A percentile compares a stretch with the other conserved stretches of the same genome.
Conservation (phyloP, 83 land plant species). For the Isoetes engelmannii region DNA sequence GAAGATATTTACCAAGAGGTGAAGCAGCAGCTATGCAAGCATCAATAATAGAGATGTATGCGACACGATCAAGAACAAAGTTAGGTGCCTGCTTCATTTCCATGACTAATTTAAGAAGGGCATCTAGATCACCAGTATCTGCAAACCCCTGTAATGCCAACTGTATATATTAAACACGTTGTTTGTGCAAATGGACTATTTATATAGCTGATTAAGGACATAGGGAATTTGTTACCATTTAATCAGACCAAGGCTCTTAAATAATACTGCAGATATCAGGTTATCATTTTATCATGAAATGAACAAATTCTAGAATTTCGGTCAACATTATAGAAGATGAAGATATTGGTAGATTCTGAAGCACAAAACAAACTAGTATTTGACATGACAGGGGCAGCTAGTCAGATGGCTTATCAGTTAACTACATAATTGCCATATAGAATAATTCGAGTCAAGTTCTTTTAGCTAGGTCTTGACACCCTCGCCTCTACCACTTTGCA, state of each 20-base stretch:
- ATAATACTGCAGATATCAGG: conserved; percentile 10
- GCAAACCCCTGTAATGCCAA: conserved; percentile 35
- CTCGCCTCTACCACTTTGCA: too few species aligned
- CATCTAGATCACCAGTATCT: conserved; percentile 25
- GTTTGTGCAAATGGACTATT: background rate
- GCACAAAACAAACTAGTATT: too few species aligned
- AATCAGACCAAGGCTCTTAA: conserved; percentile 22
- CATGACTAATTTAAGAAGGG: conserved; percentile 35
- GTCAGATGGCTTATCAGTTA: too few species aligned
- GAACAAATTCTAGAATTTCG: background rate
- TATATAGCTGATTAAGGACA: background rate
- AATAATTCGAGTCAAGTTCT: too few species aligned
- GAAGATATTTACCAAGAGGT: conserved; percentile 25
- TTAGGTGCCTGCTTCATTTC: conserved; percentile 39
- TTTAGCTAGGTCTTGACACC: too few species aligned
- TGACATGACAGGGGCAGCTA: too few species aligned
- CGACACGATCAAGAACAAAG: conserved; percentile 39
- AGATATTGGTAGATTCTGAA: too few species aligned
- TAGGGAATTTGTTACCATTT: conserved; percentile 22
- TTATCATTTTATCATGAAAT: background rate
- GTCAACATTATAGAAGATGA: too few species aligned
- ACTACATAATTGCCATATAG: too few species aligned
- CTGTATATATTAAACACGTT: background rate
- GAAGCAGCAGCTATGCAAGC: conserved; percentile 45
- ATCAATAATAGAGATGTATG: conserved; percentile 47